phyloP scores from a whole-genome alignment of 2,329 filamentous ascomycete genomes.

The Keithomyces neogunnii region DNA sequence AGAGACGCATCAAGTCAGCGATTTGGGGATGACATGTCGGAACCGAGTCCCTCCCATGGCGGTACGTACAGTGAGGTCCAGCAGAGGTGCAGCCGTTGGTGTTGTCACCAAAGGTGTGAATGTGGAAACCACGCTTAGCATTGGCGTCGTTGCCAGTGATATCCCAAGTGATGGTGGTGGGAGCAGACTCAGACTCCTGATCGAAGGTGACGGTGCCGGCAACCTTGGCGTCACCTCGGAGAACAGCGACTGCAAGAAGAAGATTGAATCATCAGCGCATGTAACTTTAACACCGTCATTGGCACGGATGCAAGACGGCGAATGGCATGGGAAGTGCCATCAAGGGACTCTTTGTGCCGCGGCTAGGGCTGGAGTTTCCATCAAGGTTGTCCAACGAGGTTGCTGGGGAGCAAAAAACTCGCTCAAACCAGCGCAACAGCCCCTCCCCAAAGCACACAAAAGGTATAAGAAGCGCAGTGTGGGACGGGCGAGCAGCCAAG shows the following conservation, averaged over 20 bases:
- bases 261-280: conserved; percentile 3
- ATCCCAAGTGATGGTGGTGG: conserved; percentile 86
- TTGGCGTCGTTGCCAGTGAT: conserved; percentile 89
- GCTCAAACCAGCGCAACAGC: conserved; percentile 49
- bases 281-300: background rate
- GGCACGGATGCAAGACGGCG: background rate
- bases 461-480: conserved; percentile 14
- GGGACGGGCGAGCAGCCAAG: background rate
- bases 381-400: conserved; percentile 32
- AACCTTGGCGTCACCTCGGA: conserved; percentile 97
- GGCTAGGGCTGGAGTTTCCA: conserved; percentile 20
- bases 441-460: conserved; percentile 10
- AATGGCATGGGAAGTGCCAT: conserved; percentile 13
- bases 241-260: conserved; percentile 68
- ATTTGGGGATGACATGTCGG: background rate
- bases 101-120: conserved; percentile 99
- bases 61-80: conserved; percentile 82
- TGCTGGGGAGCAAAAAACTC: conserved; percentile 32
- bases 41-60: background rate
- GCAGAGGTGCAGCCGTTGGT: conserved; percentile 99
- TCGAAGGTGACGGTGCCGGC: conserved; percentile 90
- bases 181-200: conserved; percentile 72
- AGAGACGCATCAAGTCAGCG: background rate
- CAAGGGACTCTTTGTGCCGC: conserved; percentile 21
- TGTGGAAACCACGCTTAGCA: conserved; percentile 95